Evolutionary conservation across 1,139 yeast genomes (phyloP).

Genomic region (Blastobotrys serpentis): DNA sequence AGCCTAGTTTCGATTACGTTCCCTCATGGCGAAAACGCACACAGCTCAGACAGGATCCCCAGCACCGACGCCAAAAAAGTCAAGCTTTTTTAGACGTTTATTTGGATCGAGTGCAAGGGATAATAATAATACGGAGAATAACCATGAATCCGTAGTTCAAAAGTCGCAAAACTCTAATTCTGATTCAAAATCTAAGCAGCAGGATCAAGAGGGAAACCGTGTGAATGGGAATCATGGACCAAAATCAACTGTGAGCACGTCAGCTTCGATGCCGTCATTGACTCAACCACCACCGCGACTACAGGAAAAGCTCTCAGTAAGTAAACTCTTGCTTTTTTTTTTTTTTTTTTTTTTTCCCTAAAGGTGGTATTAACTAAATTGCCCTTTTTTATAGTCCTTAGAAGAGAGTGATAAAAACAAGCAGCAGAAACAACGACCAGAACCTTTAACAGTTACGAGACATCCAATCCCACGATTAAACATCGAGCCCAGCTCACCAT

Average conservation of each 20-base stretch:
- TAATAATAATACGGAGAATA: constrained; percentile 4
- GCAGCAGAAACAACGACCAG: background rate
- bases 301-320: background rate
- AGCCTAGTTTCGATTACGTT: too few species aligned
- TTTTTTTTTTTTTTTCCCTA: background rate
- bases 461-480: constrained; percentile 19
- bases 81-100: constrained; percentile 17
- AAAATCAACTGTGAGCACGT: background rate
- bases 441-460: constrained; percentile 14
- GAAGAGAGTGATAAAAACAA: background rate
- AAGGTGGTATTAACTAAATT: background rate
- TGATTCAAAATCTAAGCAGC: background rate
- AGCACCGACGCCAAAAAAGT: background rate
- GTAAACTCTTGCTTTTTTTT: background rate
- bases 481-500: constrained; percentile 20
- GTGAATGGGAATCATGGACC: too few species aligned
- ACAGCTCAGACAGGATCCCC: background rate
- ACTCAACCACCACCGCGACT: background rate
- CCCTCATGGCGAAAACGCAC: background rate
- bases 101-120: constrained; percentile 13
- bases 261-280: constrained; percentile 5
- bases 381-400: background rate
- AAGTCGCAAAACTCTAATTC: constrained; percentile 7
- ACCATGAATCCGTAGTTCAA: background rate
- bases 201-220: background rate